Percentiles rank a stretch among this genome's conserved stretches.
Evolutionary conservation across 2,329 filamentous ascomycete species (phyloP).

Genomic region (Cercospora zeina): DNA sequence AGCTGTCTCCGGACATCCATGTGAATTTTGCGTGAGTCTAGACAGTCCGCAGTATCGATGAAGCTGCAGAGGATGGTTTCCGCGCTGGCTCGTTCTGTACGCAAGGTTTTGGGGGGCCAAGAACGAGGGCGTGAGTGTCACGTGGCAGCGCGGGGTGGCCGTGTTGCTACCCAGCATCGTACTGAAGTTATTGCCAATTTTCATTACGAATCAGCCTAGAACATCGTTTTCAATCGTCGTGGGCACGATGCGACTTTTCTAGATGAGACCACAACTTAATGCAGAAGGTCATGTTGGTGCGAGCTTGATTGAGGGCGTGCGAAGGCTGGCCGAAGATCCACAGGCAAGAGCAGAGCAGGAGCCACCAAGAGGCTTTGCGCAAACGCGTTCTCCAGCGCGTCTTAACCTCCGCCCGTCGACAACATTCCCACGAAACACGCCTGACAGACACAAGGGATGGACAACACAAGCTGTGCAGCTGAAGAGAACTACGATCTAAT

Average conservation of each 20-base stretch:
- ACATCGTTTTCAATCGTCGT: not conserved
- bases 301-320: not conserved
- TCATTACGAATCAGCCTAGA: not conserved
- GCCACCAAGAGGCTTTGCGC: not conserved
- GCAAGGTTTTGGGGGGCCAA: not conserved
- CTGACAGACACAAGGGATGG: conserved; percentile 10
- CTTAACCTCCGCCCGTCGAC: not conserved
- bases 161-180: not conserved
- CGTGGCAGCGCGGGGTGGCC: not conserved
- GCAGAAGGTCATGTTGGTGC: not conserved
- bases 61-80: not conserved
- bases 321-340: conserved; percentile 6
- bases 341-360: not conserved
- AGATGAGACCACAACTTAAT: not conserved
- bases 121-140: not conserved
- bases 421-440: conserved; percentile 7
- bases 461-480: conserved; percentile 2
- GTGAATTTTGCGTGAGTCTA: not conserved
- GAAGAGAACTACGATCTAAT: not conserved
- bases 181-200: not conserved
- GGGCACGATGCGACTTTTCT: not conserved
- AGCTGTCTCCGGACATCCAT: not conserved
- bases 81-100: no score
- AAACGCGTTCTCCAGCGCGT: conserved; percentile 18
- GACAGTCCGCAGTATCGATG: not conserved